Base-by-base conservation (phyloP, 192 early-diverging fungal genomes). In the Umbelopsis ramanniana region DNA sequence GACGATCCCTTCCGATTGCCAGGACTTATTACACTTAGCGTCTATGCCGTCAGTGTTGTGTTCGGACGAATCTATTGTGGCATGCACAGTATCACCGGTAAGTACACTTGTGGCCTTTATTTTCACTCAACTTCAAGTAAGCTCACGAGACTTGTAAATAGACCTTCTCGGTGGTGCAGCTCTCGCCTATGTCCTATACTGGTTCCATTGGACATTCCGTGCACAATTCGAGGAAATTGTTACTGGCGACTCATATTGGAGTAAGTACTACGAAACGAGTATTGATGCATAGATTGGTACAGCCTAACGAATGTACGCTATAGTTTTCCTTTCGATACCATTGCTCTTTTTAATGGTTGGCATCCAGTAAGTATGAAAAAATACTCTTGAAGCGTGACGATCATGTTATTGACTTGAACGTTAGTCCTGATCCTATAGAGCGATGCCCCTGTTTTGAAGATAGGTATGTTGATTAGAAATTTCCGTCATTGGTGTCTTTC, bases 31-130 rank as follows among this genome's bases (percentile, higher is more conserved):
- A 72, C 72, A 0, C 69, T 89, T 12, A 70, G 77, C 23, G 46
- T 84, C 22, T 93, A 92, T 73, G 84, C 84, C 15, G 38, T 82
- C 35, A 81, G 86, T 43, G 91, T 97, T 38, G 85, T 89, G 6
- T 71, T 88, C 74, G 92, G 93, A 22, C 83, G 96, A 29, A 79
- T 97, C 10, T 91, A 95, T 73, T 94, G 91, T 74, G 96, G 94
- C 5, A 92, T 97, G 88, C 96, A 97, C 83, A 90, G 89, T 4
- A 79, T 94, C 46, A 85, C 93, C 45, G 81, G 74, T 79, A 72
- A 37, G 15, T 63, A 54, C 26, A 6, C 12, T 8, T 12, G 21
- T 29, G 26, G 40, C 17, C 26, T 22, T 5, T 22, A 26, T 12
- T 33, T 63, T 33, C 12, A 23, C 4, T 8, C 17, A 70, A 24